These are phyloP conservation scores for Metschnikowia noctiluminum DNA, from an alignment of 805 yeast genomes.

Conservation along the genomic window DNA sequence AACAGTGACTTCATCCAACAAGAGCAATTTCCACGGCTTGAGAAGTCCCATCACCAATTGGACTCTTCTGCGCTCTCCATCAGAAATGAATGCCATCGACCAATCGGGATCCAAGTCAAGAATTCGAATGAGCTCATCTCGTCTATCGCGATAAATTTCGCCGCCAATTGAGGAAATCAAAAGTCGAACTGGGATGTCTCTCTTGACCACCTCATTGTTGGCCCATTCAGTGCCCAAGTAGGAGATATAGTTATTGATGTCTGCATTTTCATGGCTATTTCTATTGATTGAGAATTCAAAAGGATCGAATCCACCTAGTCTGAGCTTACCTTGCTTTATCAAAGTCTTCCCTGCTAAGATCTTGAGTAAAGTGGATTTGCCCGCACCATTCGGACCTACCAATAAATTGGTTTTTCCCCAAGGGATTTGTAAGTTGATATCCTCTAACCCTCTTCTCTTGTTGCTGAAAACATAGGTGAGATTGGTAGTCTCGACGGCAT, in stretches of 20 bases:
- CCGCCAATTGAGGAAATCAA: constrained; percentile 79
- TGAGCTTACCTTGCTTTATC: constrained; percentile 65
- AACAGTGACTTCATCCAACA: constrained; percentile 96
- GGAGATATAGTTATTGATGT: constrained; percentile 53
- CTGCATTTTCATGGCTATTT: constrained; percentile 40
- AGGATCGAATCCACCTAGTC: constrained; percentile 84
- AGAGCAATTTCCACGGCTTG: constrained; percentile 81
- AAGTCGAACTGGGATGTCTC: constrained; percentile 85
- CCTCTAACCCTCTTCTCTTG: constrained; percentile 58
- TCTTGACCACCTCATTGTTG: constrained; percentile 78
- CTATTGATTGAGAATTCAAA: constrained; percentile 58
- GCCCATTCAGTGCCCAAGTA: constrained; percentile 99
- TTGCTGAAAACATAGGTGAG: constrained; percentile 67
- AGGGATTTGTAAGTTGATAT: constrained; percentile 59
- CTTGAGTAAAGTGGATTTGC: constrained; percentile 84
- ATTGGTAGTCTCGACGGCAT: constrained; percentile 60
- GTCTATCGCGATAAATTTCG: constrained; percentile 59
- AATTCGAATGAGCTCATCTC: constrained; percentile 70
- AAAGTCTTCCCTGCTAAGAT: constrained; percentile 90
- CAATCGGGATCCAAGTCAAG: constrained; percentile 84
- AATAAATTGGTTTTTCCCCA: constrained; percentile 74
- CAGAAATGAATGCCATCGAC: constrained; percentile 90
- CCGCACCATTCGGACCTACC: constrained; percentile 96
- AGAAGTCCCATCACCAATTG: constrained; percentile 91
- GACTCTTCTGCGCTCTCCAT: constrained; percentile 93